Evolutionary conservation across 1,139 yeast genomes (phyloP).

Genomic region (Yamadazyma mexicana): DNA sequence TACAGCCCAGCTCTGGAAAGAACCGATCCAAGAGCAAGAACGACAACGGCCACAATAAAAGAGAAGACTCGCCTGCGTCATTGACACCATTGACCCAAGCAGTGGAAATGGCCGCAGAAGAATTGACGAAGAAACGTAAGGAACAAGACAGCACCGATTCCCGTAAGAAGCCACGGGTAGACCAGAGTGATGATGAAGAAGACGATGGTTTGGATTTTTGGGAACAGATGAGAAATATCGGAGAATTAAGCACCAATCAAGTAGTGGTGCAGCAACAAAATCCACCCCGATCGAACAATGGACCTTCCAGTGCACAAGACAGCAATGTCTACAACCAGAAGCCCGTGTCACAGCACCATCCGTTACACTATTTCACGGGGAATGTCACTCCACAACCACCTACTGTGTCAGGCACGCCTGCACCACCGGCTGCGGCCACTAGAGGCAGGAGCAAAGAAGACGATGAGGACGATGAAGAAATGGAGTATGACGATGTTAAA

Average conservation of each 20-base stretch:
- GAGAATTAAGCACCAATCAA: slow-evolving; percentile 22
- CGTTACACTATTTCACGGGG: slow-evolving; percentile 35
- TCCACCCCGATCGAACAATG: too few species aligned
- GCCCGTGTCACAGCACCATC: slow-evolving; percentile 53
- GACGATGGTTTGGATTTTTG: slow-evolving; percentile 62
- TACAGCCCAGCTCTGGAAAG: slow-evolving; percentile 6
- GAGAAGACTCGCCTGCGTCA: slow-evolving; percentile 18
- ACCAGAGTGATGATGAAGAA: slow-evolving; percentile 23
- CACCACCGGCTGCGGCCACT: neutral
- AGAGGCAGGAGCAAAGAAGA: slow-evolving; percentile 1
- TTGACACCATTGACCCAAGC: slow-evolving; percentile 47
- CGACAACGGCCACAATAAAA: neutral
- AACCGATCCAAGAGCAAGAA: neutral
- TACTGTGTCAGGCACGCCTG: slow-evolving; percentile 1
- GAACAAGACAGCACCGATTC: slow-evolving; percentile 7
- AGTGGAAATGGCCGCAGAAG: slow-evolving; percentile 42
- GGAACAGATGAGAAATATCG: slow-evolving; percentile 63
- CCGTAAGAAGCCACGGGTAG: slow-evolving; percentile 10
- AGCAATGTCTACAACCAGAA: slow-evolving; percentile 8
- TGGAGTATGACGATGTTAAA: slow-evolving; percentile 9
- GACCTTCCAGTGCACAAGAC: slow-evolving; percentile 17
- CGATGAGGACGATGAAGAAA: slow-evolving; percentile 10
- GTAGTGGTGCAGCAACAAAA: neutral
- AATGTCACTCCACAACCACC: slow-evolving; percentile 21
- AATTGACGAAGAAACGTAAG: slow-evolving; percentile 19